A percentile compares a stretch with the other conserved stretches of the same genome.
Conservation (phyloP, 2,329 filamentous ascomycete species). For the Bipolaris gigantea region DNA sequence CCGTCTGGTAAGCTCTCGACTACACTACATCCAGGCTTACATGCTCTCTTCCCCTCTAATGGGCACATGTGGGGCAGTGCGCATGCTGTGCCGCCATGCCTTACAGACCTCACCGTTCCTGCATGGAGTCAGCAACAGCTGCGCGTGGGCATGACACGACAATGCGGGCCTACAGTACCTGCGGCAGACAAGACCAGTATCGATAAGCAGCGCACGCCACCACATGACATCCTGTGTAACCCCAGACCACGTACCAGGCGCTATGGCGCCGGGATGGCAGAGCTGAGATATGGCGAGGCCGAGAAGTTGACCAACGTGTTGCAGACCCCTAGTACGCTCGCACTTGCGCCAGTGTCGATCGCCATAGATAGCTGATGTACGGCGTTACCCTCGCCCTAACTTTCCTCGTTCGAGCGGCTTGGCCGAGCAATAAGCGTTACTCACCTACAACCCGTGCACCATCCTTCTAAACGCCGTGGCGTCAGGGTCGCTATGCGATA, state of each 20-base stretch:
- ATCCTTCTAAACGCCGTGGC: constrained; percentile 17
- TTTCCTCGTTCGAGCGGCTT: constrained; percentile 3
- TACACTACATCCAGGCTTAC: background rate
- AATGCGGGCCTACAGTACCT: constrained; percentile 3
- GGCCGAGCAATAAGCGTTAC: constrained; percentile 6
- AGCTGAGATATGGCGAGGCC: background rate
- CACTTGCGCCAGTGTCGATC: background rate
- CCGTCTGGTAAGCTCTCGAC: background rate
- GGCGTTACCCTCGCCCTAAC: constrained; percentile 3
- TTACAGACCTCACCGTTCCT: constrained; percentile 3
- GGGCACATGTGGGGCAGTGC: background rate
- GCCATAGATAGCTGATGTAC: constrained; percentile 9
- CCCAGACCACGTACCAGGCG: background rate
- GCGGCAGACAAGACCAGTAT: background rate
- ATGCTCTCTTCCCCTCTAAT: no score
- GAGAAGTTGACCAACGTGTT: background rate
- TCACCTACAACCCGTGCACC: constrained; percentile 7
- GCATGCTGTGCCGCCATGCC: background rate
- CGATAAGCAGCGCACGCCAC: constrained; percentile 2
- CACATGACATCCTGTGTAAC: background rate
- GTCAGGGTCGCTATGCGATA: background rate
- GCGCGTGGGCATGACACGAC: constrained; percentile 1
- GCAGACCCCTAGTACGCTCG: constrained; percentile 4
- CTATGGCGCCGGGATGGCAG: background rate
- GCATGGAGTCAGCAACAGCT: constrained; percentile 1